Base-by-base conservation (phyloP, 164 flowering plant species). In the Chimonanthus salicifolius region DNA sequence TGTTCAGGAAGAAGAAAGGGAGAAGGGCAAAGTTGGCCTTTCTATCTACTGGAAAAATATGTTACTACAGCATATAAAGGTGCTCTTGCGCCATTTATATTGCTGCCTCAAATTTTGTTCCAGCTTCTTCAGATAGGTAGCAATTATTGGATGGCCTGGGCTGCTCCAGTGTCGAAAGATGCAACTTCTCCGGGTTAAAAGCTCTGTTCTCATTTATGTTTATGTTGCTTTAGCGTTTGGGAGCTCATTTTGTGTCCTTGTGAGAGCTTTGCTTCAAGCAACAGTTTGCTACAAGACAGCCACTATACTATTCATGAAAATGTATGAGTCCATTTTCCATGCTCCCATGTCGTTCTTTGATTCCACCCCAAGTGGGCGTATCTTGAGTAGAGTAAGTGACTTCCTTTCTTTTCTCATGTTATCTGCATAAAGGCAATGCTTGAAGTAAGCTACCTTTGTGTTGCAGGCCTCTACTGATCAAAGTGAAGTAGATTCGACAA, bases 111-210 rank as follows among this genome's bases (percentile, higher is more conserved):
- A 62, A 66, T 83, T 76, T 72, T 86, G 45, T 91, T 90, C 74
- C 90, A 88, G 81, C 3, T 82, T 15, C 92, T 95, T 79, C 93
- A 95, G 73, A 93, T 93, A 70, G 92, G 84, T 64, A 92, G 99
- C 84, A 93, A 95, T 73, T 95, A 90, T 64, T 95, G 99, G 99
- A 95, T 95, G 96, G 93, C 96, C 49, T 90, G 87, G 94, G 97
- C 93, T 51, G 80, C 88, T 77, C 98, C 99, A 3, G 84, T 84
- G 7, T 88, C 97, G 6, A 73, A 75, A 68, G 89, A 85, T 75
- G 82, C 6, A 9, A 16, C 80, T 75, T 82, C 95, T 68, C 60
- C 80, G 3, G n/a, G 94, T 90, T 49, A 51, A 46, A 5, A 72
- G 73, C 72, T 77, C 81, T 7, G 82, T 81, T 7, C 87, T 90